Evolutionary conservation across 176 grass and related monocot species (phyloP).

Genomic region (Poa annua): DNA sequence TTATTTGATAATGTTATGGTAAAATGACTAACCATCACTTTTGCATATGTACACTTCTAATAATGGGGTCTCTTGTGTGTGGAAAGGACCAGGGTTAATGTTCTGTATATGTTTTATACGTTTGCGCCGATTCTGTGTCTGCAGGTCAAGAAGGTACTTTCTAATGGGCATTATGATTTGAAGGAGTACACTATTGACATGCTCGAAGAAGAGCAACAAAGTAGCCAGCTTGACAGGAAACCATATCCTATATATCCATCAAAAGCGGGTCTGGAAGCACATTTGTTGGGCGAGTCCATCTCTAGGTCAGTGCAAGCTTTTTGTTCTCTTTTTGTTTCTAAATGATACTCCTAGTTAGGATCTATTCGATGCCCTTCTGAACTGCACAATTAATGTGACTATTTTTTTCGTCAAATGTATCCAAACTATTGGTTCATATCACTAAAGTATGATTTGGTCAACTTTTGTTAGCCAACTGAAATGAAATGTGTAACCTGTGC

Average conservation of each 20-base stretch:
- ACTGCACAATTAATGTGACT: neutral
- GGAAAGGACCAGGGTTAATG: slow-evolving; percentile 1
- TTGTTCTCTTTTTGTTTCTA: slow-evolving; percentile 16
- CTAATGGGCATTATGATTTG: slow-evolving; percentile 77
- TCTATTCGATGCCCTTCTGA: neutral
- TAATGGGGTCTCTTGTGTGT: slow-evolving; percentile 18
- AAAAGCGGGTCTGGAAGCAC: slow-evolving; percentile 74
- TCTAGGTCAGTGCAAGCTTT: slow-evolving; percentile 61
- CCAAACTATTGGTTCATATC: slow-evolving; percentile 13
- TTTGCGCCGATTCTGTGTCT: slow-evolving; percentile 28
- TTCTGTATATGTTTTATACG: slow-evolving; percentile 25
- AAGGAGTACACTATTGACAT: slow-evolving; percentile 72
- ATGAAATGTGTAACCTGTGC: slow-evolving; percentile 14
- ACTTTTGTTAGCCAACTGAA: slow-evolving; percentile 26
- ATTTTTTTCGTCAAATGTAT: slow-evolving; percentile 31
- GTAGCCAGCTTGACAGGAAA: slow-evolving; percentile 64
- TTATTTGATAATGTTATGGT: slow-evolving; percentile 29
- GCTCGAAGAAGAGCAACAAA: slow-evolving; percentile 58
- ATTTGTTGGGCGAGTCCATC: slow-evolving; percentile 60
- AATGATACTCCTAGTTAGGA: slow-evolving; percentile 13
- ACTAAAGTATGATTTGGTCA: slow-evolving; percentile 20
- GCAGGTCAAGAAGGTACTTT: slow-evolving; percentile 67
- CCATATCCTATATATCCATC: slow-evolving; percentile 91
- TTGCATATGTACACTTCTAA: slow-evolving; percentile 14
- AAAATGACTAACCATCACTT: slow-evolving; percentile 15